phyloP scores from a whole-genome alignment of 306 rosid species.

The Trifolium subterraneum region DNA sequence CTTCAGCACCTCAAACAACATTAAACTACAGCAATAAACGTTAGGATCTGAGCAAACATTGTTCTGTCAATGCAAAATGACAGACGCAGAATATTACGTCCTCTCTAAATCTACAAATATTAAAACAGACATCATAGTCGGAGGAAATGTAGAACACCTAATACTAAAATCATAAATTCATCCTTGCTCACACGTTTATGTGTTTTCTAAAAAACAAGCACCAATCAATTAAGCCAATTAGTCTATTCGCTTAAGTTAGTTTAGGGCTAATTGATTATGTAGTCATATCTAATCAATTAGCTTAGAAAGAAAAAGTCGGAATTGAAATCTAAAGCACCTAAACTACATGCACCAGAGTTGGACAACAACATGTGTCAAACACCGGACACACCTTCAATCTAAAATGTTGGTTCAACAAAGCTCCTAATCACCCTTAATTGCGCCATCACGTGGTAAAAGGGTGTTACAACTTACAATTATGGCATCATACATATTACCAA shows the following conservation, averaged over 20 bases:
- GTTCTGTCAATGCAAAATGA: neutral
- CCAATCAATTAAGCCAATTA: neutral
- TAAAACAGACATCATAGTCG: neutral
- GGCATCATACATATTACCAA: neutral
- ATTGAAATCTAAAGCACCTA: neutral
- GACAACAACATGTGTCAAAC: no score
- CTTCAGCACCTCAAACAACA: slow-evolving; percentile 8
- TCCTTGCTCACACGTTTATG: neutral
- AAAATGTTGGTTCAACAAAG: neutral
- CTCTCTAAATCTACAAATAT: neutral
- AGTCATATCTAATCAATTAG: neutral
- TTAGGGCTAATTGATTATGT: neutral
- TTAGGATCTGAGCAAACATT: neutral
- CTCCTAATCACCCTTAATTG: neutral
- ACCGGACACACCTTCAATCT: no score
- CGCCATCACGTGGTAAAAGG: neutral
- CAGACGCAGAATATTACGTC: neutral
- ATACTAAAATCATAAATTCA: neutral
- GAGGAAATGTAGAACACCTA: no score
- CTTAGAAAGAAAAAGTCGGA: neutral
- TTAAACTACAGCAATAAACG: slow-evolving; percentile 1
- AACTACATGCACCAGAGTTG: no score
- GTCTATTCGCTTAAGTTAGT: neutral
- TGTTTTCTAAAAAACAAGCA: neutral
- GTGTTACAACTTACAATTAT: neutral